Conservation (phyloP, 2,329 filamentous ascomycete species). For the Penicillium crustosum region DNA sequence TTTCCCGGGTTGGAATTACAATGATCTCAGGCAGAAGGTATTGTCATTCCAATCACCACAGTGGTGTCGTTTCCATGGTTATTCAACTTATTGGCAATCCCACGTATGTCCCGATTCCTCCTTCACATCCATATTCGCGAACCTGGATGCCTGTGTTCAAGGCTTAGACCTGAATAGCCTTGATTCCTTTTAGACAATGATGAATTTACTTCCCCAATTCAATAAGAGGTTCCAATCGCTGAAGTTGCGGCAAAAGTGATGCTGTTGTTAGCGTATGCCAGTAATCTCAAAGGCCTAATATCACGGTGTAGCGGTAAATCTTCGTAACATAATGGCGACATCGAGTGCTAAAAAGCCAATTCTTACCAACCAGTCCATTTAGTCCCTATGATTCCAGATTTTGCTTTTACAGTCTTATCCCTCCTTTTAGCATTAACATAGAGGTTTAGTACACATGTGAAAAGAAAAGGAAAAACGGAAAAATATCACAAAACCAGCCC, state of each 20-base stretch:
- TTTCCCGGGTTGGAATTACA: neutral
- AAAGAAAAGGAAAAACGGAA: neutral
- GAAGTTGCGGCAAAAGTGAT: neutral
- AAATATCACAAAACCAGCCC: neutral
- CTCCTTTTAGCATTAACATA: neutral
- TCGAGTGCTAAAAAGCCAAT: neutral
- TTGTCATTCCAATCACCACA: neutral
- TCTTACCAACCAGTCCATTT: no score
- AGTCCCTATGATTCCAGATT: no score
- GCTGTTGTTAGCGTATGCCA: neutral
- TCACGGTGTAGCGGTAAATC: neutral
- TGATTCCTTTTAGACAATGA: neutral
- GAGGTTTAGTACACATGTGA: neutral
- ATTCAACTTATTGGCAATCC: rapidly evolving
- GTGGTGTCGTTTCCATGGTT: rapidly evolving
- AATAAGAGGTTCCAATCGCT: neutral
- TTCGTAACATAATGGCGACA: neutral
- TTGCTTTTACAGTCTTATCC: neutral
- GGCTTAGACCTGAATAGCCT: neutral
- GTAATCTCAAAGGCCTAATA: neutral
- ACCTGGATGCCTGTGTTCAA: neutral
- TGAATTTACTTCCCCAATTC: neutral
- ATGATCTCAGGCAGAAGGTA: neutral
- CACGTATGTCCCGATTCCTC: neutral
- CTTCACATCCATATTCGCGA: neutral